Evolutionary conservation across 1,139 yeast genomes (phyloP).

Genomic region (Scheffersomyces stambukii): DNA sequence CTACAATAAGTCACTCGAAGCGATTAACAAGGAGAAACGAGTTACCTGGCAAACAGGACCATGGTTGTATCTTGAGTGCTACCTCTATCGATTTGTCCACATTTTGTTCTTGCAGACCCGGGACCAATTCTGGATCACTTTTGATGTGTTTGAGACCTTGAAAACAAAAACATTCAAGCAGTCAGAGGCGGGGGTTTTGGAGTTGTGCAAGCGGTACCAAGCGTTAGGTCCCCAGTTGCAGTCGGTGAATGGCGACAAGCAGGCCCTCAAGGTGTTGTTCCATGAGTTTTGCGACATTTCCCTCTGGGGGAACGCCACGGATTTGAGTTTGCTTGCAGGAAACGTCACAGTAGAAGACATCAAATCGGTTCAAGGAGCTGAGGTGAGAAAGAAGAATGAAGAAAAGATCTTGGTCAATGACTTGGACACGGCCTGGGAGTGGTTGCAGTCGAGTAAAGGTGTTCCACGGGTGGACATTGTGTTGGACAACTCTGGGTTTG

Average conservation of each 20-base stretch:
- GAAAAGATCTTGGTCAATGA: constrained; percentile 81
- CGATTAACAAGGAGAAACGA: constrained; percentile 19
- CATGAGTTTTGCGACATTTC: constrained; percentile 84
- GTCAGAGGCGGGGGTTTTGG: constrained; percentile 75
- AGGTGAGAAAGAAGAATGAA: constrained; percentile 78
- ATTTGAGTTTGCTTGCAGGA: constrained; percentile 80
- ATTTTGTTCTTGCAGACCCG: constrained; percentile 33
- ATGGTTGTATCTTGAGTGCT: constrained; percentile 88
- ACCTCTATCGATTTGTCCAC: constrained; percentile 62
- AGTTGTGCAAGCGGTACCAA: constrained; percentile 68
- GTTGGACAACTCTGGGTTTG: constrained; percentile 94
- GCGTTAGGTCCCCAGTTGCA: constrained; percentile 28
- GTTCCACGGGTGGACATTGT: constrained; percentile 71
- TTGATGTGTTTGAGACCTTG: constrained; percentile 68
- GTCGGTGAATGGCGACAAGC: constrained; percentile 25
- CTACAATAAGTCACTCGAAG: constrained; percentile 46
- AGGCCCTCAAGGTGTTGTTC: constrained; percentile 53
- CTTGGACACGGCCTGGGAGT: constrained; percentile 62
- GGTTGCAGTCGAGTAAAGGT: constrained; percentile 13
- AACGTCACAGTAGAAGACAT: constrained; percentile 79
- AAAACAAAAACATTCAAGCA: constrained; percentile 73
- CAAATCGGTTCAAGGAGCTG: constrained; percentile 86
- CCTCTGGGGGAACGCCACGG: constrained; percentile 98
- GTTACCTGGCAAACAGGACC: constrained; percentile 86
- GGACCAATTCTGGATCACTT: constrained; percentile 44